Percentiles rank a stretch among this genome's conserved stretches.
Conservation (phyloP, 2,329 filamentous ascomycete species). For the Clarireedia homoeocarpa region DNA sequence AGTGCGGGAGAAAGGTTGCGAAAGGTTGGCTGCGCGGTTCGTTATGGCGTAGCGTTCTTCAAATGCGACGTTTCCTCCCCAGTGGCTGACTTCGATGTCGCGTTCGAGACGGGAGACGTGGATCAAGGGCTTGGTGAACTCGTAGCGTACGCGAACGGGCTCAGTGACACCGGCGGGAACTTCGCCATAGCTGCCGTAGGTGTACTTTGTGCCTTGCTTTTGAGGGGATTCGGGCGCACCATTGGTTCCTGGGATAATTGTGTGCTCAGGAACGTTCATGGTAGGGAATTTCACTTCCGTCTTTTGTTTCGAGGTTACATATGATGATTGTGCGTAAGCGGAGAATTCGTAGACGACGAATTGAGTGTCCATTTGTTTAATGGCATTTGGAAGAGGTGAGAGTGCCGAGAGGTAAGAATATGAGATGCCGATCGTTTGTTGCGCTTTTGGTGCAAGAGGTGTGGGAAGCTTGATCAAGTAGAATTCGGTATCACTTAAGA, state of each 20-base stretch:
- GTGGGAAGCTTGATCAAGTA: slow-evolving; percentile 73
- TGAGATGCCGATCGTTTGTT: slow-evolving; percentile 81
- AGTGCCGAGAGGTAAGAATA: slow-evolving; percentile 78
- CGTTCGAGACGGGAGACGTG: slow-evolving; percentile 75
- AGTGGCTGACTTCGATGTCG: slow-evolving; percentile 92
- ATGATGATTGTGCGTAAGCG: slow-evolving; percentile 75
- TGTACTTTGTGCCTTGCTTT: slow-evolving; percentile 78
- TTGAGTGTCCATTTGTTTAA: slow-evolving; percentile 80
- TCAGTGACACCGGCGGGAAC: slow-evolving; percentile 69
- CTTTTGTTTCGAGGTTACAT: slow-evolving; percentile 86
- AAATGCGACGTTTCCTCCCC: slow-evolving; percentile 92
- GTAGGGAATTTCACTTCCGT: slow-evolving; percentile 88
- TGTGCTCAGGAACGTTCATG: slow-evolving; percentile 76
- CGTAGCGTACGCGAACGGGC: slow-evolving; percentile 75
- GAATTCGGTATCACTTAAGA: slow-evolving; percentile 62
- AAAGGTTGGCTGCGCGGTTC: slow-evolving; percentile 77
- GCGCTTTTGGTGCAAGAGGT: slow-evolving; percentile 65
- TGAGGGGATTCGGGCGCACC: slow-evolving; percentile 56
- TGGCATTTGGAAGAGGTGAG: slow-evolving; percentile 68
- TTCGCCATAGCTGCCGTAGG: slow-evolving; percentile 82
- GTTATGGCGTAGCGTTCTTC: slow-evolving; percentile 88
- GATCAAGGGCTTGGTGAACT: slow-evolving; percentile 87
- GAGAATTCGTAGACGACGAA: slow-evolving; percentile 82
- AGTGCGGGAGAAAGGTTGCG: slow-evolving; percentile 65
- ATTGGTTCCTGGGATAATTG: slow-evolving; percentile 56